A percentile compares a stretch with the other conserved stretches of the same genome.
Conservation (phyloP, 2,329 filamentous ascomycete species). For the Alternaria gansuensis region DNA sequence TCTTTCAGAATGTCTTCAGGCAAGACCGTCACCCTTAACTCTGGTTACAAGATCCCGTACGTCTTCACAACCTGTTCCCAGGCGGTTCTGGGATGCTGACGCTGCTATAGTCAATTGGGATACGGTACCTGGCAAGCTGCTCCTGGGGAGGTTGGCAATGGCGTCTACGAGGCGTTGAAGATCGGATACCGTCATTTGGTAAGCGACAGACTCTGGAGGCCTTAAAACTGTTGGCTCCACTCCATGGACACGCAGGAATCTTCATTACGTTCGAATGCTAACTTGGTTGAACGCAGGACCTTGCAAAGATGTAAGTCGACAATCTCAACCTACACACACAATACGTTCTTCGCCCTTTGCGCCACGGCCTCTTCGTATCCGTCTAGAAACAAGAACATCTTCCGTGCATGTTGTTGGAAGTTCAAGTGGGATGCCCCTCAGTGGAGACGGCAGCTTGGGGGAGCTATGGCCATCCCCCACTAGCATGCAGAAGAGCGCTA, state of each 20-base stretch:
- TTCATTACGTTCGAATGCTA: background rate
- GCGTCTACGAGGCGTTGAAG: constrained; percentile 53
- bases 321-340: background rate
- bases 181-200: constrained; percentile 48
- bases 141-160: constrained; percentile 52
- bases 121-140: constrained; percentile 50
- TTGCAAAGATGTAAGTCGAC: constrained; percentile 43
- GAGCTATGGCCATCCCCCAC: constrained; percentile 30
- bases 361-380: background rate
- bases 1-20: constrained; percentile 46
- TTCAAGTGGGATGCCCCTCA: constrained; percentile 29
- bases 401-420: constrained; percentile 11
- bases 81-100: background rate
- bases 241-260: background rate
- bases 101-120: constrained; percentile 55
- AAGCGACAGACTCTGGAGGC: constrained; percentile 20
- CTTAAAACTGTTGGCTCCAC: background rate
- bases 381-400: background rate
- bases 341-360: background rate
- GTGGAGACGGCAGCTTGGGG: constrained; percentile 25
- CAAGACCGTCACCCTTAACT: constrained; percentile 47
- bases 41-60: constrained; percentile 58
- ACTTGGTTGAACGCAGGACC: constrained; percentile 48
- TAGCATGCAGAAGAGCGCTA: constrained; percentile 10
- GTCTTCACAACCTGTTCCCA: constrained; percentile 50